Evolutionary conservation across 1,284 basidiomycete species (phyloP), one percentile per base, ranked within the genome.

Genomic region (Leccinum subfulvum): DNA sequence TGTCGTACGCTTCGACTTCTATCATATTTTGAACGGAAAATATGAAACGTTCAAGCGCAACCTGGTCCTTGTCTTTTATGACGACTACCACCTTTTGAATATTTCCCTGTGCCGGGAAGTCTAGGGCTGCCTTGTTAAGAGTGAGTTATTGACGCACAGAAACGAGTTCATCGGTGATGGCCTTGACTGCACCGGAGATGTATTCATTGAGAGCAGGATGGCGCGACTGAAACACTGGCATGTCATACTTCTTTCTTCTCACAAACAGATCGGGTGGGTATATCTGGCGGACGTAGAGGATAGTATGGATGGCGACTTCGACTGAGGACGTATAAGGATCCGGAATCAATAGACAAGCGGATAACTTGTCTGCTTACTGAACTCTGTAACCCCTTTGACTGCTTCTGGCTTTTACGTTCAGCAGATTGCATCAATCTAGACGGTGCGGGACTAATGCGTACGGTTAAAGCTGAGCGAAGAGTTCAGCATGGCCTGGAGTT

Each of bases 281-380:
- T 56, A 98, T 84, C 65, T 90, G 88, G 26, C 96, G 89, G 26
- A 95, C 86, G 71, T 93, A 97, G 1, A 98, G 83, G 64, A 98
- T 92, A 1, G 90, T 91, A 73, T 98, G 95, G 63, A 97, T 88
- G 2, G 93, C 91, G 26, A 96, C 91, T 75, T 98, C 96, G 68
- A 98, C 94, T 96, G 65, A 8, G 37, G 39, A 18, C 60, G 41
- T 33, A 58, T 67, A 7, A 64, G 66, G 30, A 30, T 30, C 30
- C 30, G 30, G 26, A 44, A 57, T 54, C 56, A 10, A 57, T 39
- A 28, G 18, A 26, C 21, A 11, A 37, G 9, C 11, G n/a, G 26
- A 18, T 26, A 14, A n/a, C 52, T 33, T 21, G 26, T 10, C 4
- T 9, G 71, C 84, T 67, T 65, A 89, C 88, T 85, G 77, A 90